Conservation (phyloP, 768 basidiomycete genomes). For the Lentinula boryana region DNA sequence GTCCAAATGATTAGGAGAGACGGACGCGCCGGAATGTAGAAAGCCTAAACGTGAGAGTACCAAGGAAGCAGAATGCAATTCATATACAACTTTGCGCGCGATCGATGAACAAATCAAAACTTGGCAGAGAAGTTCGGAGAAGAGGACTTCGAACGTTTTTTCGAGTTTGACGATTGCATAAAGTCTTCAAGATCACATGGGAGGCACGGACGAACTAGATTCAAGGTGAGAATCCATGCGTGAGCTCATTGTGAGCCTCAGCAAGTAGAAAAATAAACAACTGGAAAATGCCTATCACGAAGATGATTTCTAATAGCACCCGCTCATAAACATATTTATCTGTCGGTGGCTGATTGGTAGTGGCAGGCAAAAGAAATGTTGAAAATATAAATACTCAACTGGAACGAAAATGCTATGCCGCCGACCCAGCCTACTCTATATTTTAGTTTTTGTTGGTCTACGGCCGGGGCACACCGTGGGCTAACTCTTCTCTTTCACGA, state of each 20-base stretch:
- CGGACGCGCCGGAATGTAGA: background rate
- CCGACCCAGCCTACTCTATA: background rate
- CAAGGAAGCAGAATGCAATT: background rate
- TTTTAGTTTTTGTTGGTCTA: background rate
- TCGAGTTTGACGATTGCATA: background rate
- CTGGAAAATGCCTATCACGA: background rate
- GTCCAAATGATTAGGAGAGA: background rate
- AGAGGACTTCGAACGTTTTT: background rate
- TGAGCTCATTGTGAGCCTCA: background rate
- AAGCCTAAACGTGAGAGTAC: background rate
- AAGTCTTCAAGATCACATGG: no score
- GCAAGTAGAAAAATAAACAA: background rate
- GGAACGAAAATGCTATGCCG: background rate
- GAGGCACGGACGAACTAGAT: no score
- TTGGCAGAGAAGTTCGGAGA: background rate
- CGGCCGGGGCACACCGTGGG: background rate
- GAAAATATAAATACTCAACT: background rate
- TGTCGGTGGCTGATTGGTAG: slow-evolving; percentile 1
- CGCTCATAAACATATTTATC: background rate
- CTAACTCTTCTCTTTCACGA: background rate
- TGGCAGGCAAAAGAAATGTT: slow-evolving; percentile 1
- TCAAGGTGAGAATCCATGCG: no score
- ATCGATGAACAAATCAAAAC: background rate
- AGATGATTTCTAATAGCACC: background rate
- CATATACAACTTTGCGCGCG: background rate